Evolutionary conservation across 1,139 yeast genomes (phyloP).

Genomic region (Maudiozyma humilis): DNA sequence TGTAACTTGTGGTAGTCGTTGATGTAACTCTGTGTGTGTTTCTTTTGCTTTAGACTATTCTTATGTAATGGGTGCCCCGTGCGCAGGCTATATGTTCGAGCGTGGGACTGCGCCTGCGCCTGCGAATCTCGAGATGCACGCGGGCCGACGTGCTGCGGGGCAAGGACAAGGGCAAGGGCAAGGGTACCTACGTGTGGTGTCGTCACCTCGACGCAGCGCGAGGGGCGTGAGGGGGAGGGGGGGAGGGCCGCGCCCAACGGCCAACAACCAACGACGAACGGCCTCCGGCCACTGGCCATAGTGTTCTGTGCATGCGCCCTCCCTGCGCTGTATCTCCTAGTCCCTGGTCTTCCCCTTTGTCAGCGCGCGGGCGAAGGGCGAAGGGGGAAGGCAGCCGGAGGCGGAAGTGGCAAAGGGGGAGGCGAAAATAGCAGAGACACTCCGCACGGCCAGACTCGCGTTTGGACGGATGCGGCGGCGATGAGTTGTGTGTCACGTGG

Average conservation of each 20-base stretch:
- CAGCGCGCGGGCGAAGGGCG: neutral
- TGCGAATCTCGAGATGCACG: neutral
- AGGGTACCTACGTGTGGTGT: no score
- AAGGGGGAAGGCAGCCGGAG: neutral
- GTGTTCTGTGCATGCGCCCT: no score
- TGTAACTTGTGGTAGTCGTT: no score
- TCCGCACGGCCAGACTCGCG: no score
- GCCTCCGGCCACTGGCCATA: neutral
- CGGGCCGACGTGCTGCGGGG: neutral
- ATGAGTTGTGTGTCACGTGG: no score
- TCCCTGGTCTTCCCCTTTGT: neutral
- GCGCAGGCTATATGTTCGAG: no score
- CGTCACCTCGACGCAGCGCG: no score
- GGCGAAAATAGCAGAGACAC: neutral
- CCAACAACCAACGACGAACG: neutral
- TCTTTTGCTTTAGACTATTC: no score
- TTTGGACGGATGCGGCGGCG: no score
- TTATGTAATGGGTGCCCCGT: no score
- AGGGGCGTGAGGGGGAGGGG: neutral
- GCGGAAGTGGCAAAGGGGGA: neutral
- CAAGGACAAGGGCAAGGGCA: neutral
- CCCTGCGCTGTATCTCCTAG: neutral
- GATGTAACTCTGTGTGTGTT: no score
- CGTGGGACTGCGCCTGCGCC: no score
- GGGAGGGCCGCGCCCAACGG: neutral